phyloP scores from a whole-genome alignment of 192 early-diverging fungal genomes.

The Backusella macrospora region DNA sequence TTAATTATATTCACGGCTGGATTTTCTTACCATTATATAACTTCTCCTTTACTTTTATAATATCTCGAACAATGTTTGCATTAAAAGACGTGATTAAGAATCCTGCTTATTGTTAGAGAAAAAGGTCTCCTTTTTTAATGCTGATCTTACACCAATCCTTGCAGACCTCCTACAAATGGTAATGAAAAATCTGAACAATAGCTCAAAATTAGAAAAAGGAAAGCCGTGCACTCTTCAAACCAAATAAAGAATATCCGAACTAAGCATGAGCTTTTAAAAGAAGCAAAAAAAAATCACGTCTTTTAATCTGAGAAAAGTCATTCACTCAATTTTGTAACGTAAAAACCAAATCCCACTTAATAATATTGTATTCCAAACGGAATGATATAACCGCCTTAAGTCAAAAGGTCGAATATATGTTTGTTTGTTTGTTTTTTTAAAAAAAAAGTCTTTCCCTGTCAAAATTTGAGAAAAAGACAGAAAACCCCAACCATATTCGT shows the following conservation, averaged over 20 bases:
- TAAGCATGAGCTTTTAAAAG: not conserved
- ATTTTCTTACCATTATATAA: not conserved
- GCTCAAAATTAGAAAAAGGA: not conserved
- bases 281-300: not conserved
- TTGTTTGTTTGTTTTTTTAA: no score
- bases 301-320: not conserved
- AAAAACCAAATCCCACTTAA: not conserved
- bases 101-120: not conserved
- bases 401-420: no score
- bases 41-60: not conserved
- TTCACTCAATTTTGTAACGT: not conserved
- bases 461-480: no score
- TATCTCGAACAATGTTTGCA: not conserved
- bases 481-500: no score
- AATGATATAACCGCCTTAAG: no score
- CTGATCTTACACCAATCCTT: not conserved
- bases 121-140: not conserved
- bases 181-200: not conserved
- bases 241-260: no score
- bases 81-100: conserved; percentile 1
- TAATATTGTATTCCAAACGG: not conserved
- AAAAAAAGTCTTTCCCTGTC: no score
- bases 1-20: not conserved
- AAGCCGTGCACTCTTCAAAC: not conserved
- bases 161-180: not conserved